These are phyloP conservation scores for Calocera cornea DNA, from an alignment of 768 basidiomycete genomes.

Conservation along the genomic window DNA sequence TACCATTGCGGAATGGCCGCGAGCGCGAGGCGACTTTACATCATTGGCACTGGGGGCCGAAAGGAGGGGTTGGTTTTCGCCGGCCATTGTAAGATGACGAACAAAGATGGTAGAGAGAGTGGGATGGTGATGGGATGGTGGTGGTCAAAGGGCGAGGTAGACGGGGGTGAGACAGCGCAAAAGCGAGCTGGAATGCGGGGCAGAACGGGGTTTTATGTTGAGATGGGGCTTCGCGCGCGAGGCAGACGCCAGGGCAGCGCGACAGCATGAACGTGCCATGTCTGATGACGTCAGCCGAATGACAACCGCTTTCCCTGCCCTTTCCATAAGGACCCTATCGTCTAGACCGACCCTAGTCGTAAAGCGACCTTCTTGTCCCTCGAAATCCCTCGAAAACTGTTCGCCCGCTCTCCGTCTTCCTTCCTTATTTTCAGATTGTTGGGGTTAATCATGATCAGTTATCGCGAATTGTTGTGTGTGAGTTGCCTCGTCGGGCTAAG, in stretches of 20 bases:
- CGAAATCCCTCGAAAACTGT: too few relatives aligned
- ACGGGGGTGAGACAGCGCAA: not conserved
- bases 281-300: not conserved
- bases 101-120: not conserved
- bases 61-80: not conserved
- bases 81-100: not conserved
- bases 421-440: too few relatives aligned
- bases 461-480: too few relatives aligned
- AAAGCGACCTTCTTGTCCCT: not conserved
- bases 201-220: not conserved
- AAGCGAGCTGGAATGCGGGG: not conserved
- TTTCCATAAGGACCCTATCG: not conserved
- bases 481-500: not conserved
- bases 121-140: not conserved
- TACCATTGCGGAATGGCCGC: slow-evolving; percentile 22
- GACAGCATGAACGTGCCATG: slow-evolving; percentile 6
- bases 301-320: not conserved
- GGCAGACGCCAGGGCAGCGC: not conserved
- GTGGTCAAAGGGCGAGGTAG: not conserved
- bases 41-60: slow-evolving; percentile 9
- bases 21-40: slow-evolving; percentile 17
- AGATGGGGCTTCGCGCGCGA: not conserved
- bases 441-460: too few relatives aligned
- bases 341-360: not conserved
- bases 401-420: too few relatives aligned